Percentiles rank a stretch among this genome's conserved stretches.
Evolutionary conservation across 176 grass and related monocot species (phyloP).

Genomic region (Tillandsia fasciculata): DNA sequence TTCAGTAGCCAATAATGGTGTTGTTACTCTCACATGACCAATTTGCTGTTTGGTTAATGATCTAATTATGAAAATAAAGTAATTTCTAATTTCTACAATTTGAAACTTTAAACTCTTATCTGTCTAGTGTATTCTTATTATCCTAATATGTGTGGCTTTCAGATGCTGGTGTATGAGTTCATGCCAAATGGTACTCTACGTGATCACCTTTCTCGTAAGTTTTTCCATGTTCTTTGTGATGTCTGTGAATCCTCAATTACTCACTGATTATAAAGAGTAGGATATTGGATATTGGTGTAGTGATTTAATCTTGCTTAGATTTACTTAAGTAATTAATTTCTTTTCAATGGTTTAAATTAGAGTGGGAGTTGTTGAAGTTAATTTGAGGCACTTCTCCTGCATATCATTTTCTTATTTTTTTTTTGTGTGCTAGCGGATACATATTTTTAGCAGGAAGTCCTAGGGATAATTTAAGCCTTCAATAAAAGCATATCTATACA

Average conservation of each 20-base stretch:
- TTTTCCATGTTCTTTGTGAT: conserved; percentile 12
- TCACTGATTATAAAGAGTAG: neutral
- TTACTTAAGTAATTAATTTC: neutral
- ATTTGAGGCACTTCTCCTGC: no score
- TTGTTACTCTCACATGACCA: neutral
- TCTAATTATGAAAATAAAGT: neutral
- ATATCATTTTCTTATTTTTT: no score
- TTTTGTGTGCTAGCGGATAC: no score
- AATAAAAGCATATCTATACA: no score
- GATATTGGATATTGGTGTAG: neutral
- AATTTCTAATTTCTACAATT: neutral
- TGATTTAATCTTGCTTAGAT: neutral
- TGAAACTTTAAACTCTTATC: neutral
- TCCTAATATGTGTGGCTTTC: conserved; percentile 22
- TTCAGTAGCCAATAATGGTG: neutral
- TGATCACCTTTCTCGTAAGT: conserved; percentile 60
- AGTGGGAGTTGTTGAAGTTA: neutral
- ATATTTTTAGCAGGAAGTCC: no score
- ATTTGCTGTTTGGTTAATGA: neutral
- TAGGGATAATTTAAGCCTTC: no score
- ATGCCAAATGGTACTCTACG: conserved; percentile 69
- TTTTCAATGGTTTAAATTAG: neutral
- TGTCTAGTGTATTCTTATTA: neutral
- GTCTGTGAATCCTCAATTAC: neutral
- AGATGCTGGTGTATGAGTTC: conserved; percentile 83